These are phyloP conservation scores for Boletellus deceptivus DNA, from an alignment of 1,284 basidiomycete species.

Conservation along the genomic window DNA sequence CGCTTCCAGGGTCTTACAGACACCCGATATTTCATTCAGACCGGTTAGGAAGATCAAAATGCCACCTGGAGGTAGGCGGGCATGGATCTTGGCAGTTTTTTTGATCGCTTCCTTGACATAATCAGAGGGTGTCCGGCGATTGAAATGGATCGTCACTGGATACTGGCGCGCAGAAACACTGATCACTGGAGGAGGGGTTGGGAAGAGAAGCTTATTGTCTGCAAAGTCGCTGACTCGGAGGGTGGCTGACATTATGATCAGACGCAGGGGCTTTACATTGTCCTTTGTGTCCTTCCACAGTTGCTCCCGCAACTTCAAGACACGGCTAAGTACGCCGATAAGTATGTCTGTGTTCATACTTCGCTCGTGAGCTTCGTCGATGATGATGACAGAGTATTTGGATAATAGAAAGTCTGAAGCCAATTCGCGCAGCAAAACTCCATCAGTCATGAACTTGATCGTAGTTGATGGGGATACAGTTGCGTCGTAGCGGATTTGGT, in stretches of 20 bases:
- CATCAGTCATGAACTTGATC: conserved; percentile 99
- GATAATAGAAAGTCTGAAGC: conserved; percentile 87
- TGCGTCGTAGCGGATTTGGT: conserved; percentile 97
- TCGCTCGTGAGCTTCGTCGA: conserved; percentile 98
- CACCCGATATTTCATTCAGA: conserved; percentile 94
- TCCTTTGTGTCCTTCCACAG: conserved; percentile 76
- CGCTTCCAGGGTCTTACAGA: conserved; percentile 81
- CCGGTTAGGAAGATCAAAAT: conserved; percentile 98
- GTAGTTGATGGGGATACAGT: conserved; percentile 86
- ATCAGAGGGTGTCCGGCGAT: conserved; percentile 79
- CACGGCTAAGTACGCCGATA: conserved; percentile 92
- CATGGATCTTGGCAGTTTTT: conserved; percentile 92
- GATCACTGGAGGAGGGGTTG: conserved; percentile 84
- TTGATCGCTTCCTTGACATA: conserved; percentile 90
- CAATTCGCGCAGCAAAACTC: conserved; percentile 92
- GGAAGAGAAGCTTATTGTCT: conserved; percentile 82
- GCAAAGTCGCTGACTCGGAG: conserved; percentile 93
- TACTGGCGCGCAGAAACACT: conserved; percentile 90
- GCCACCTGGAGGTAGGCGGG: conserved; percentile 88
- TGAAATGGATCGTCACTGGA: conserved; percentile 95
- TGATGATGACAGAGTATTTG: conserved; percentile 92
- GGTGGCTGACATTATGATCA: conserved; percentile 99
- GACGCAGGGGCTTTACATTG: conserved; percentile 68
- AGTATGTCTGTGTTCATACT: conserved; percentile 99
- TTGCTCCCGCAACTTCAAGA: conserved; percentile 84